Base-by-base conservation (phyloP, 2,329 filamentous ascomycete species). In the Microcera coccophila region DNA sequence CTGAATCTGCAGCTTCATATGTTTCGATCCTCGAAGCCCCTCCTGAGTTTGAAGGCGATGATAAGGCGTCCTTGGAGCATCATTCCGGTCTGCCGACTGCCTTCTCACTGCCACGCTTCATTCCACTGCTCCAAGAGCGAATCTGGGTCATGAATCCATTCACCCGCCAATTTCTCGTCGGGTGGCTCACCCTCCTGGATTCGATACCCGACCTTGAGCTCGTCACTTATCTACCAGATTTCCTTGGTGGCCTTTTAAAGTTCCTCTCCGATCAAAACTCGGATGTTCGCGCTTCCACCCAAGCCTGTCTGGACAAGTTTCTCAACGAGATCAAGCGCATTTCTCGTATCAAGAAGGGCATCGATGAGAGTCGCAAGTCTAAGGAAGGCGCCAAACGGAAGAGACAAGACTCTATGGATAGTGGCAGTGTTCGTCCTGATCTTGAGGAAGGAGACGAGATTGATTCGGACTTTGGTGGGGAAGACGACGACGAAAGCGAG, bases 121-220 rank as follows among this genome's bases (percentile, higher is more conserved):
- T 98, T 38, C 93, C 94, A 1, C 75, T 98, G 12, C 78, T 98
- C 16, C 89, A 94, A 64, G 91, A 98, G 62, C 82, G 93, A 38
- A 96, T 98, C 45, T 87, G 87, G 67, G 91, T 96, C 20, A 79
- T 95, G 47, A 96, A 95, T 58, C 90, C 94, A 0, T 97, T 94
- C 62, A 96, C 91, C 3, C 79, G 93, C 38, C 95, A 88, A 12
- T 98, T 98, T 58, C 75, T 98, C 12, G 93, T 98, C 3, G 90
- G 89, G 22, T 98, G 93, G 93, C 88, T 98, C 45, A 94, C 86
- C 4, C 69, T 98, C 14, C 75, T 98, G 16, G 93, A 98, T 64
- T 96, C 90, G 1, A 97, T 98, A 54, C 93, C 93, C 0, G 94
- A 98, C 61, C 74, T 98, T 32, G 94, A 98, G 65, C 80, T 98